Conservation (phyloP, 2,329 filamentous ascomycete genomes). For the Neonectria hederae region DNA sequence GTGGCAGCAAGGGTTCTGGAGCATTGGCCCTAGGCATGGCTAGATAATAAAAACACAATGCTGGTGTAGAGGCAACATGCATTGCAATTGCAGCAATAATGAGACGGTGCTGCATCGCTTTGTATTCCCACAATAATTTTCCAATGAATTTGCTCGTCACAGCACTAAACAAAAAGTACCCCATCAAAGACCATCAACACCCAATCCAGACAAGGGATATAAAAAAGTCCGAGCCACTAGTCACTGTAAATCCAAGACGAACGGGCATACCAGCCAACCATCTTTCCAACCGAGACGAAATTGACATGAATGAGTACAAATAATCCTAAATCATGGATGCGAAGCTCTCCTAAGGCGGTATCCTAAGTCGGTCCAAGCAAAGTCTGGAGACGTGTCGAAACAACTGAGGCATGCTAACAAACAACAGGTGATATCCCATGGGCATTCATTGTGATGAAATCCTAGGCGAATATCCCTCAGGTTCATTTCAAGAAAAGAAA, state of each 20-base stretch:
- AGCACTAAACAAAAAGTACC: not conserved
- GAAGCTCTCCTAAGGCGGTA: not conserved
- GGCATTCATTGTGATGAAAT: not conserved
- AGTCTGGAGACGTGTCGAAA: not conserved
- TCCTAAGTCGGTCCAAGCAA: not conserved
- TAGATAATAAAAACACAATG: not conserved
- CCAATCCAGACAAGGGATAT: not conserved
- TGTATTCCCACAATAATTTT: not conserved
- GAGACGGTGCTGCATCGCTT: not conserved
- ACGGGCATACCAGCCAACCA: not conserved
- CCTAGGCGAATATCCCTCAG: not conserved
- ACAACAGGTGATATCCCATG: not conserved
- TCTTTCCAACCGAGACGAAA: not conserved
- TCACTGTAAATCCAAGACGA: not conserved
- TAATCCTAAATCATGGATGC: not conserved
- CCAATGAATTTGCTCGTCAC: not conserved
- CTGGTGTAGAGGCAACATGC: not conserved
- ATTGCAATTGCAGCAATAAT: not conserved
- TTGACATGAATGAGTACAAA: not conserved
- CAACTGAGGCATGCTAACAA: not conserved
- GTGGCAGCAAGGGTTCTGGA: not conserved
- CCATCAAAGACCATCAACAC: not conserved
- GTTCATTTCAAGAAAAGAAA: constrained; percentile 7
- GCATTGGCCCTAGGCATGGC: not conserved
- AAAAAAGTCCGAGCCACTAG: not conserved